Evolutionary conservation across 306 rosid species (phyloP), one percentile per base, ranked within the genome.

Genomic region (Vicia sativa): DNA sequence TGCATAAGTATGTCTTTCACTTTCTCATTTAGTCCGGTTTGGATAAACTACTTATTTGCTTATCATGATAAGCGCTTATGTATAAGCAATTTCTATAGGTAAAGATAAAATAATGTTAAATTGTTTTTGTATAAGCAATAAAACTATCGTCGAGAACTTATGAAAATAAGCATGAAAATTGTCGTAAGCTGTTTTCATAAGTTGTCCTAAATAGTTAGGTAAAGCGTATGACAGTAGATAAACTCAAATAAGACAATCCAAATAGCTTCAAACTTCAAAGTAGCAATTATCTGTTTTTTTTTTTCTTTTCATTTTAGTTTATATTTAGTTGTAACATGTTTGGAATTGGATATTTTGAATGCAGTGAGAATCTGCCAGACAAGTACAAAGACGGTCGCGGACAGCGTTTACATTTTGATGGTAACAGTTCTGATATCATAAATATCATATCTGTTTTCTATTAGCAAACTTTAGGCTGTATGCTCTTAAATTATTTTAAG

Each of bases 401-500:
- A 58, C 82, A 70, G 70, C 83, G 74, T 68, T 73, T 85, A 48
- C 64, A 67, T 71, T 87, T 88, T 84, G 90, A 90, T 64, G 99
- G 99, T 93, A 83, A 70, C 35, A n/a, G 16, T 75, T 78, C n/a
- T 55, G 49, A 2, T 42, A 11, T 54, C 31, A 42, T 68, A 13
- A 29, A 54, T 43, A 29, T 49, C 25, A 64, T 28, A 39, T 48
- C 38, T 62, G 14, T 69, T 28, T 26, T 67, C 25, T 49, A 41
- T 5, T 34, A 0, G 44, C 71, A 11, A 52, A 31, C 37, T 13
- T 45, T 46, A 44, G 62, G 23, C 12, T 26, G 25, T 19, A 34
- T 31, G 76, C 7, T 58, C 28, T 64, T 44, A 57, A 34, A 65
- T 43, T 23, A 11, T 63, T 16, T 44, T 39, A 3, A 4, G 2